Base-by-base conservation (phyloP, 306 rosid species). In the Gastrolobium villosum region DNA sequence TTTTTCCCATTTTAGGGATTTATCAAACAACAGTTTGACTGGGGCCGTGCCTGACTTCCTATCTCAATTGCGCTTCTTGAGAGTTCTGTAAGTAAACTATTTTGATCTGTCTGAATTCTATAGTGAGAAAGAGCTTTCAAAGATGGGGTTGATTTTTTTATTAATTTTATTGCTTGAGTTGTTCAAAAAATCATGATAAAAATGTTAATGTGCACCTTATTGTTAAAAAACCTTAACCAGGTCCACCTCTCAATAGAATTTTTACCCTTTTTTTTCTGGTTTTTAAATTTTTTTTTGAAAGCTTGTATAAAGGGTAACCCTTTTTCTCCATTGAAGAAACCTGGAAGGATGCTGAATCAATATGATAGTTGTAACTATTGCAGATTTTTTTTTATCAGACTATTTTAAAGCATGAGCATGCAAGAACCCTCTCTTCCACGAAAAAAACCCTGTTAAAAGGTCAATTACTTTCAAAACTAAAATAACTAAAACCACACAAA, bases 11-110 rank as follows among this genome's bases (percentile, higher is more conserved):
- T 72, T 36, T 30, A 85, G 88, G 78, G 85, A 85, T 72, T 30
- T 85, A 68, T 85, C 88, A 43, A 81, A 85, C 66, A 85, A 85
- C 49, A 52, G 6, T 11, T 77, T 85, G 59, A 66, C 62, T 15
- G 88, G 88, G 35, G 69, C 41, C 7, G 78, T 85, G 30, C 88
- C 85, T 49, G 46, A 56, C 28, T 81, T 67, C 81, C 65, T 85
- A 5, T 44, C 74, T 14, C 83, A 81, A 15, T 60, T 85, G 39
- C 70, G 28, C 36, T 77, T 13, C 71, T 61, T 85, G 56, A 53
- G 70, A 64, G 83, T 81, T 72, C 39, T 85, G 85, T 81, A 77
- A 77, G 88, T 74, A 7, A 68, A 40, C 10, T 40, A 35, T 26
- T 35, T 83, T 52, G 56, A 59, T 72, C 14, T 48, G 26, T 7